Conservation (phyloP, 2,329 filamentous ascomycete species). For the Verticillium isaacii region DNA sequence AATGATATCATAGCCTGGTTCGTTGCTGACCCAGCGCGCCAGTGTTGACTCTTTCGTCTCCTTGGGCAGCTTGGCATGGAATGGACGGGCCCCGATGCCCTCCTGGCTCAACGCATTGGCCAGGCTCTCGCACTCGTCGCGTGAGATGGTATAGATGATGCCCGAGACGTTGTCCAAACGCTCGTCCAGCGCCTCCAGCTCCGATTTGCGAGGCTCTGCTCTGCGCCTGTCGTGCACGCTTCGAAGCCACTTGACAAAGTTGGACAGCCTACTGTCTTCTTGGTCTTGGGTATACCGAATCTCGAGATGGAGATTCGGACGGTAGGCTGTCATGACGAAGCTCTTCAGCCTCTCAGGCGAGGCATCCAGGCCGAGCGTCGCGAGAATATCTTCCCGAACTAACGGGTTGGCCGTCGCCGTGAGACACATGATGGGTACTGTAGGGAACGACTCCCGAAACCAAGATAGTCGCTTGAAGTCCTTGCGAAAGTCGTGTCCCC, state of each 20-base stretch:
- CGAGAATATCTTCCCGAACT: slow-evolving; percentile 79
- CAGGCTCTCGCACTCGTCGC: slow-evolving; percentile 69
- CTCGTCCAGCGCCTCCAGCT: slow-evolving; percentile 50
- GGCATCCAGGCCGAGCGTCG: slow-evolving; percentile 63
- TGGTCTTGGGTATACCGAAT: slow-evolving; percentile 78
- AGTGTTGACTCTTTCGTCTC: slow-evolving; percentile 68
- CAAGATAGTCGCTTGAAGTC: slow-evolving; percentile 84
- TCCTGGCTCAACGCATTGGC: slow-evolving; percentile 60
- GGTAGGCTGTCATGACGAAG: slow-evolving; percentile 79
- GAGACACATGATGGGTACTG: slow-evolving; percentile 86
- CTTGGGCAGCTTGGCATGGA: slow-evolving; percentile 66
- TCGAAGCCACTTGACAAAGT: slow-evolving; percentile 74
- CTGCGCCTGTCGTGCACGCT: slow-evolving; percentile 66
- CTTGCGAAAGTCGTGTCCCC: slow-evolving; percentile 95
- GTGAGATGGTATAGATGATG: slow-evolving; percentile 75
- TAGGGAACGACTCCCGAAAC: slow-evolving; percentile 76
- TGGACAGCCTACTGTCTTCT: slow-evolving; percentile 63
- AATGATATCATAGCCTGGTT: slow-evolving; percentile 79
- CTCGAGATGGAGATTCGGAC: slow-evolving; percentile 87
- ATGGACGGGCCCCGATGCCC: slow-evolving; percentile 68
- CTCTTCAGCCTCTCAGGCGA: slow-evolving; percentile 55
- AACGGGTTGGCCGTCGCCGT: slow-evolving; percentile 84
- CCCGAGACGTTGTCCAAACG: slow-evolving; percentile 63
- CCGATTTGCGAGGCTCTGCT: slow-evolving; percentile 51
- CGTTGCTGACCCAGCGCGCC: slow-evolving; percentile 66